A percentile compares a stretch with the other conserved stretches of the same genome.
phyloP scores from a whole-genome alignment of 2,329 filamentous ascomycete species.

The Exophiala sp. region DNA sequence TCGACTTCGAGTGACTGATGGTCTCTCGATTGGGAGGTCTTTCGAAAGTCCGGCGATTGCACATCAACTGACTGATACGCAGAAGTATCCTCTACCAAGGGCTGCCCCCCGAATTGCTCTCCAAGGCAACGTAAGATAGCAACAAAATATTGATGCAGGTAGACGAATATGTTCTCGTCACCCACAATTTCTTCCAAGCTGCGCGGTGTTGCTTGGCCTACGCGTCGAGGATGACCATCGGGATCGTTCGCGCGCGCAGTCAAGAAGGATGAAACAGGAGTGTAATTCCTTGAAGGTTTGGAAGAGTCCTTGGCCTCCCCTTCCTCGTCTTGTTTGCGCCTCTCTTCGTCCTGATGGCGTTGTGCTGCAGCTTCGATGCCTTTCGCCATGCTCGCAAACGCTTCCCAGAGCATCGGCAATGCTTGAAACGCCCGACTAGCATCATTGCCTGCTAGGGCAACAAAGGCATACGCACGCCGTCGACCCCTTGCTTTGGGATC shows the following conservation, averaged over 20 bases:
- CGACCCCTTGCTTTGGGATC: conserved; percentile 57
- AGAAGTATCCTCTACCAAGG: conserved; percentile 41
- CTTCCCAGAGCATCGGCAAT: conserved; percentile 49
- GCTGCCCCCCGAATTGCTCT: conserved; percentile 43
- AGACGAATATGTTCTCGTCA: conserved; percentile 57
- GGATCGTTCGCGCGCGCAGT: conserved; percentile 55
- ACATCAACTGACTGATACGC: conserved; percentile 36
- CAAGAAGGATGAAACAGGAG: conserved; percentile 57
- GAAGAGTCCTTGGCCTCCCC: not conserved
- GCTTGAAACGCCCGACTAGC: conserved; percentile 45
- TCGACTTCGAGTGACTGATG: not conserved
- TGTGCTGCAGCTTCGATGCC: conserved; percentile 49
- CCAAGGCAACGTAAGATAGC: conserved; percentile 48
- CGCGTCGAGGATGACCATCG: conserved; percentile 52
- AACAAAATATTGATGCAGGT: conserved; percentile 54
- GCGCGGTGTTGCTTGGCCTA: conserved; percentile 53
- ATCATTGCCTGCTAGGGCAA: conserved; percentile 56
- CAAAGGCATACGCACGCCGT: conserved; percentile 55
- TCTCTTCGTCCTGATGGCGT: conserved; percentile 43
- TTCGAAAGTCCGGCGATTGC: conserved; percentile 12
- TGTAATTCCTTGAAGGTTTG: conserved; percentile 39
- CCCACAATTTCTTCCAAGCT: conserved; percentile 58
- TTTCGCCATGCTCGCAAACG: conserved; percentile 53
- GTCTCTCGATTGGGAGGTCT: conserved; percentile 5
- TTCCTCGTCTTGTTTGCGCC: conserved; percentile 38